Conservation (phyloP, 2,329 filamentous ascomycete genomes). For the Alternaria brassicicola region DNA sequence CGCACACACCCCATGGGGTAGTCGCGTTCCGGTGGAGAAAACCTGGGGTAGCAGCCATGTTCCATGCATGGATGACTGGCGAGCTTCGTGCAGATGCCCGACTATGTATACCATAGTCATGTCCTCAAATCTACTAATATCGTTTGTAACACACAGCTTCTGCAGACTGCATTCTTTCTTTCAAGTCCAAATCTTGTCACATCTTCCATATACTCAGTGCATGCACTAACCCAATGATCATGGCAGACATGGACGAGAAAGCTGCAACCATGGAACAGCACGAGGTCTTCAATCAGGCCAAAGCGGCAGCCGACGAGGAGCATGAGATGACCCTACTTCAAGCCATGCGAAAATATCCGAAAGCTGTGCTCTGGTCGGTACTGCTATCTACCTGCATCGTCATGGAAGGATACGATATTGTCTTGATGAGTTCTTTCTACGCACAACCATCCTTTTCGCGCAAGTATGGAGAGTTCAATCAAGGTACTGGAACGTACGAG, state of each 20-base stretch:
- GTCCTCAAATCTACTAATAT: background rate
- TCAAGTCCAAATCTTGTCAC: background rate
- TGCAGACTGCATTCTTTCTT: background rate
- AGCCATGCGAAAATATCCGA: constrained; percentile 78
- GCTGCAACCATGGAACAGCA: constrained; percentile 4
- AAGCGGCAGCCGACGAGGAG: constrained; percentile 21
- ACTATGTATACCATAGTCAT: background rate
- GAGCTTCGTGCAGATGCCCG: background rate
- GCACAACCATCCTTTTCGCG: constrained; percentile 50
- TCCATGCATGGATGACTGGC: background rate
- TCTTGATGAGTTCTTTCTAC: constrained; percentile 77
- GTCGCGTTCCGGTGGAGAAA: background rate
- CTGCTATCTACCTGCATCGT: constrained; percentile 82
- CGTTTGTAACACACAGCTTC: background rate
- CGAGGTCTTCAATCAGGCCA: constrained; percentile 13
- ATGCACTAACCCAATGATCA: background rate
- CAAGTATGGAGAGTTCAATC: constrained; percentile 43
- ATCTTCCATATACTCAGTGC: background rate
- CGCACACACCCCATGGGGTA: constrained; percentile 2
- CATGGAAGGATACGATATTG: constrained; percentile 88
- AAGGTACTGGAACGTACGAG: constrained; percentile 40
- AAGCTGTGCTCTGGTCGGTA: constrained; percentile 79
- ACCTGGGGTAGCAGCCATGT: constrained; percentile 1
- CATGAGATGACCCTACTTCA: constrained; percentile 61
- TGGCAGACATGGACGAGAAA: constrained; percentile 9